phyloP scores from a whole-genome alignment of 1,284 basidiomycete species.

The Rugiboletus extremiorientalis region DNA sequence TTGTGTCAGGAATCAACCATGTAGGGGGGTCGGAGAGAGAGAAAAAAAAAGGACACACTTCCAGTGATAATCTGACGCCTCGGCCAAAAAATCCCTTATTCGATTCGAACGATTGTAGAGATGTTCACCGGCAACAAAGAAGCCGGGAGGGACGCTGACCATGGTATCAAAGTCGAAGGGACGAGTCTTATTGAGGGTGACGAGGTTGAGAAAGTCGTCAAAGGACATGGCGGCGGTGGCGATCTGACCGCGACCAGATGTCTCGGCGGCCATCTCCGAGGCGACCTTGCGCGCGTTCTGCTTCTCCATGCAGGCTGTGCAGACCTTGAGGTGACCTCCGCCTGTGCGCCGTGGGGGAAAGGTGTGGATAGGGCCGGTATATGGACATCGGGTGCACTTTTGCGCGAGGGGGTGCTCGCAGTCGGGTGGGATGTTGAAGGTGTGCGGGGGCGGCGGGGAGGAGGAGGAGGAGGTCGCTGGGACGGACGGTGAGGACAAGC shows the following conservation, averaged over 20 bases:
- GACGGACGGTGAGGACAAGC: neutral
- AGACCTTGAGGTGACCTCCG: conserved; percentile 32
- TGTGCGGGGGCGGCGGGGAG: conserved; percentile 12
- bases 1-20: neutral
- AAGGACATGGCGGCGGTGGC: conserved; percentile 35
- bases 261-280: conserved; percentile 29
- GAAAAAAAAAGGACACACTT: conserved; percentile 22
- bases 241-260: conserved; percentile 34
- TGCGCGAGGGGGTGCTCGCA: conserved; percentile 14
- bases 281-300: conserved; percentile 35
- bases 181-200: conserved; percentile 32
- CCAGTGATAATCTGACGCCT: conserved; percentile 38
- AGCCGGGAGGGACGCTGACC: conserved; percentile 33
- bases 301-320: conserved; percentile 34
- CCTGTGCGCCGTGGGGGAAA: conserved; percentile 33
- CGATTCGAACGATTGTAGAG: conserved; percentile 36
- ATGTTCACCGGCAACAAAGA: conserved; percentile 33
- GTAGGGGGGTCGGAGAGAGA: neutral
- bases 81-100: conserved; percentile 35
- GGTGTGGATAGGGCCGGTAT: conserved; percentile 26
- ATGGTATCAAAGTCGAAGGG: conserved; percentile 36
- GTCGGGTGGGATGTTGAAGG: conserved; percentile 23
- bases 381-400: conserved; percentile 34
- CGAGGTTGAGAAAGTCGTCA: conserved; percentile 33
- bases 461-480: conserved; percentile 27